Percentiles rank a stretch among this genome's conserved stretches.
phyloP scores from a whole-genome alignment of 2,329 filamentous ascomycete species.

The Elsinoe fawcettii region DNA sequence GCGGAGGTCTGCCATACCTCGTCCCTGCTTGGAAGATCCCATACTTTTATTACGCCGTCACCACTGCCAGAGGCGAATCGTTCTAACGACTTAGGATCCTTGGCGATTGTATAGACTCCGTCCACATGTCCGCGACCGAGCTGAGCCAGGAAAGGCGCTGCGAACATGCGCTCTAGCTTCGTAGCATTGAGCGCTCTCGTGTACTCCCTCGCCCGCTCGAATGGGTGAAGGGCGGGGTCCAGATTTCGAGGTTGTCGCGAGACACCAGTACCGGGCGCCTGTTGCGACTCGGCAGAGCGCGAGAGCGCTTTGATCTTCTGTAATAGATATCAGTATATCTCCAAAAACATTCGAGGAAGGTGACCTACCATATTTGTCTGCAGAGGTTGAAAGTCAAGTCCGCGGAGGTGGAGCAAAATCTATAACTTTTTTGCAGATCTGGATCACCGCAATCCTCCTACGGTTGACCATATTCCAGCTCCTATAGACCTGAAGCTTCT shows the following conservation, averaged over 20 bases:
- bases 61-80: conserved; percentile 69
- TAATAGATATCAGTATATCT: neutral
- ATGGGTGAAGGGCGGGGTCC: conserved; percentile 80
- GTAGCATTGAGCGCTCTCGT: conserved; percentile 73
- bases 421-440: neutral
- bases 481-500: conserved; percentile 3
- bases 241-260: conserved; percentile 61
- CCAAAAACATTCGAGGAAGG: neutral
- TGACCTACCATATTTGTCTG: conserved; percentile 8
- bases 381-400: neutral
- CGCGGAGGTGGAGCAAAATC: neutral
- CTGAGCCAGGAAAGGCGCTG: conserved; percentile 73
- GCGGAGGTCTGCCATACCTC: conserved; percentile 72
- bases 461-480: conserved; percentile 1
- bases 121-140: conserved; percentile 88
- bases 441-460: neutral
- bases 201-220: conserved; percentile 83
- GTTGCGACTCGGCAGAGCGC: conserved; percentile 56
- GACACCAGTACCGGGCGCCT: conserved; percentile 59
- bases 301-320: conserved; percentile 60
- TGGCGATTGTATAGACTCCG: conserved; percentile 51
- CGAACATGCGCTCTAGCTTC: conserved; percentile 90
- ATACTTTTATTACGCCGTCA: conserved; percentile 90
- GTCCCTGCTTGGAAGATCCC: conserved; percentile 67
- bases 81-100: conserved; percentile 41